phyloP scores from a whole-genome alignment of 345 rosid species.

The Gossypium rotundifolium region DNA sequence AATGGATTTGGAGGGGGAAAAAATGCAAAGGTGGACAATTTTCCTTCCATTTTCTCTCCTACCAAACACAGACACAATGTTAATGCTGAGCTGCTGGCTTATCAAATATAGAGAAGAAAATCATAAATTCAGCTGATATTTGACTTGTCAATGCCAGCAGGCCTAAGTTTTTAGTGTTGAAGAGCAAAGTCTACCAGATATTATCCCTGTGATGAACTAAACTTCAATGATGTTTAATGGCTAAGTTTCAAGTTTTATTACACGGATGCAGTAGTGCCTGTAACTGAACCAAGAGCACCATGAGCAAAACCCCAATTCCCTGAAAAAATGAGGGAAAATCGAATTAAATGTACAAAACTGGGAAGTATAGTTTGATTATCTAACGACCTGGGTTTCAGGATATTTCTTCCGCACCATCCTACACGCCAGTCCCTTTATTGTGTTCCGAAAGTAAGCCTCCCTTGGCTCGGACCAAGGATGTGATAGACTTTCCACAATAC shows the following conservation, averaged over 20 bases:
- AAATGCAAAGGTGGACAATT: too few species aligned
- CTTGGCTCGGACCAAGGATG: too few species aligned
- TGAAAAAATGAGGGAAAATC: slow-evolving; percentile 19
- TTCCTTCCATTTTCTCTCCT: neutral
- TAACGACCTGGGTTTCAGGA: neutral
- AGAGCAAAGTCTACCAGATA: slow-evolving; percentile 2
- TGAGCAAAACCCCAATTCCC: slow-evolving; percentile 61
- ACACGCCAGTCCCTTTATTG: too few species aligned
- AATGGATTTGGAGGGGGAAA: too few species aligned
- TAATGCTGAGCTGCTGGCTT: neutral
- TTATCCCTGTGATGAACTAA: neutral
- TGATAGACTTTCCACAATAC: neutral
- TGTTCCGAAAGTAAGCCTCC: too few species aligned
- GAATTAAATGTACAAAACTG: neutral
- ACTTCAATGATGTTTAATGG: neutral
- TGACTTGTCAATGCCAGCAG: slow-evolving; percentile 66
- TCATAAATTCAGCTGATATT: slow-evolving; percentile 68
- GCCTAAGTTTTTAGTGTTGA: slow-evolving; percentile 65
- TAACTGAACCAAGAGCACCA: slow-evolving; percentile 45
- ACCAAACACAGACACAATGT: slow-evolving; percentile 54
- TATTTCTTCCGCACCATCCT: neutral
- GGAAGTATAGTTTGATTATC: neutral
- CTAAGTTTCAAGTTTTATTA: slow-evolving; percentile 24
- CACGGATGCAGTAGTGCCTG: slow-evolving; percentile 66
- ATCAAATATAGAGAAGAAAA: slow-evolving; percentile 71